phyloP scores from a whole-genome alignment of 2,329 filamentous ascomycete species.

The Pseudopithomyces chartarum region DNA sequence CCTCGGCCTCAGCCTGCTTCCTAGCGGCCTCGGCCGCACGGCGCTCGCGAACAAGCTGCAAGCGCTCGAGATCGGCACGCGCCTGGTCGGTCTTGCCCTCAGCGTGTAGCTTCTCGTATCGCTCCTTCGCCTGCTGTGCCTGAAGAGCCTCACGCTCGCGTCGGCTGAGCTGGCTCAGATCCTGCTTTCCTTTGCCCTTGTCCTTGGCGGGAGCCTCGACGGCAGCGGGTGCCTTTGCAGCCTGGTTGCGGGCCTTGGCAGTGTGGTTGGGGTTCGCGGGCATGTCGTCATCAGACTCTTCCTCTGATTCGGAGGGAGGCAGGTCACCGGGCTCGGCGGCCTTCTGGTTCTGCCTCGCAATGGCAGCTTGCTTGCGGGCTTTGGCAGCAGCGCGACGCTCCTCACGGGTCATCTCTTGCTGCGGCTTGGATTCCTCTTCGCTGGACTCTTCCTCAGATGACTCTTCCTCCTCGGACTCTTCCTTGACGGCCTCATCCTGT shows the following conservation, averaged over 20 bases:
- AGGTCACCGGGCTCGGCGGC: constrained; percentile 83
- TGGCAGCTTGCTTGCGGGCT: constrained; percentile 87
- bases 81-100: constrained; percentile 97
- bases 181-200: constrained; percentile 61
- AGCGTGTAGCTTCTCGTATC: constrained; percentile 88
- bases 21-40: constrained; percentile 81
- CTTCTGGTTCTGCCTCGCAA: constrained; percentile 73
- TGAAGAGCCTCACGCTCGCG: constrained; percentile 79
- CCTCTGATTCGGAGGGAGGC: constrained; percentile 71
- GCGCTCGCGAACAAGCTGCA: constrained; percentile 82
- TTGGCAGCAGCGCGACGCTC: constrained; percentile 87
- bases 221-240: constrained; percentile 63
- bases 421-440: constrained; percentile 50
- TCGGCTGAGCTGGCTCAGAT: constrained; percentile 63
- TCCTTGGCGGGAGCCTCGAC: constrained; percentile 55
- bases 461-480: constrained; percentile 54
- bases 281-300: constrained; percentile 67
- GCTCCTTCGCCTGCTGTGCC: constrained; percentile 85
- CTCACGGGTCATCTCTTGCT: constrained; percentile 75
- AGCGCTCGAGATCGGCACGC: constrained; percentile 81
- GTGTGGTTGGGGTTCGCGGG: constrained; percentile 91
- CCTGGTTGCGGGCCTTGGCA: constrained; percentile 69
- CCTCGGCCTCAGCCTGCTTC: constrained; percentile 70
- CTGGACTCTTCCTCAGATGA: constrained; percentile 54
- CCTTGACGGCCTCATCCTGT: constrained; percentile 51